Conservation (phyloP, 106 monocot species). For the Platanthera zijinensis region DNA sequence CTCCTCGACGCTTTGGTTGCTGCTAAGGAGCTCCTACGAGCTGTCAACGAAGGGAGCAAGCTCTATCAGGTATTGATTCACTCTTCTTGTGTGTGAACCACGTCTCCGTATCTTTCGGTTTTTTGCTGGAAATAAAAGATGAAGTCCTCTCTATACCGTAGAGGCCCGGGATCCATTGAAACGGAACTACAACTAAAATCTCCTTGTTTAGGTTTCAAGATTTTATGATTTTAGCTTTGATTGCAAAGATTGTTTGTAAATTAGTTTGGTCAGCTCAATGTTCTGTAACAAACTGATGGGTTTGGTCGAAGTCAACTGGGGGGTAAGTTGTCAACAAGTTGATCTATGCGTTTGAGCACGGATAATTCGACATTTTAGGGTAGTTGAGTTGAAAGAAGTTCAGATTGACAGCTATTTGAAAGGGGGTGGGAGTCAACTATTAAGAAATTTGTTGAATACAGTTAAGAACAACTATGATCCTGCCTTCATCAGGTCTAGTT, state of each 20-base stretch:
- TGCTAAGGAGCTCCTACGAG: constrained; percentile 49
- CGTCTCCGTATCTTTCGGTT: neutral
- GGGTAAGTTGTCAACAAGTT: neutral
- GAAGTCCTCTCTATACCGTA: neutral
- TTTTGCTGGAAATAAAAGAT: neutral
- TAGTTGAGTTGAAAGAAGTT: neutral
- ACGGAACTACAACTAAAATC: neutral
- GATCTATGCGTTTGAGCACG: neutral
- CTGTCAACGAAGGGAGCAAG: constrained; percentile 63
- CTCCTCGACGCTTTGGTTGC: constrained; percentile 31
- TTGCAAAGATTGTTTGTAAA: neutral
- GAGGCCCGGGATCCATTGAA: neutral
- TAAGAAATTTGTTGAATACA: neutral
- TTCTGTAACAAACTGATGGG: constrained; percentile 1
- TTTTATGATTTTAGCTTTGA: neutral
- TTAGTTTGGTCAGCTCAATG: neutral
- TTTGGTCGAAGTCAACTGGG: constrained; percentile 4
- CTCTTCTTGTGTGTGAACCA: neutral
- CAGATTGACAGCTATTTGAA: neutral
- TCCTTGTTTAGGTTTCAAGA: neutral
- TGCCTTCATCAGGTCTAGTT: no score
- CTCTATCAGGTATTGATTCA: constrained; percentile 56
- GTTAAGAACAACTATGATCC: no score
- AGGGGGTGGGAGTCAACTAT: neutral
- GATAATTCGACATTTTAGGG: neutral